Evolutionary conservation across 768 basidiomycete species (phyloP), one percentile per base, ranked within the genome.

Genomic region (Tricholoma furcatifolium): DNA sequence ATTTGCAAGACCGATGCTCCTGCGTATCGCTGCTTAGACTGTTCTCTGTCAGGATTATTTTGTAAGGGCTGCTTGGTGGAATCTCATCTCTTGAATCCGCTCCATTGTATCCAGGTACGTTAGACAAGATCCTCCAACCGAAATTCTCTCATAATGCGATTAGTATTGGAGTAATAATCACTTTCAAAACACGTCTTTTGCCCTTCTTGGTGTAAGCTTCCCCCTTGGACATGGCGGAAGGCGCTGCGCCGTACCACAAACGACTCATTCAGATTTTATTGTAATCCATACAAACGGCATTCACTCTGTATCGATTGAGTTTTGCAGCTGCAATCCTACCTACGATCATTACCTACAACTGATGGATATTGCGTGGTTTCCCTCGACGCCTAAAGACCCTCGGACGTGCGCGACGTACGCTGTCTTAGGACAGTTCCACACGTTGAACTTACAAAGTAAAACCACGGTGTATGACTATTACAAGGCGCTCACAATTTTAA

Each of bases 331-430:
- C 31, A 15, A 21, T 3, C 36, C 24, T 0, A 38, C 34, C 4
- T 45, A 45, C 2, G 12, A 41, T 6, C 40, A 30, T 2, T 23
- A 39, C 20, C 40, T n/a, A n/a, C n/a, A n/a, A n/a, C n/a, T n/a
- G n/a, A n/a, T n/a, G n/a, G n/a, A n/a, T n/a, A n/a, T n/a, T 12
- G 50, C 45, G 10, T 65, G 63, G 63, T 62, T 48, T 32, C 63
- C 66, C 1, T 51, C 63, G 2, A 65, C 63, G 0, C 55, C 52
- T 12, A 38, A 56, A 1, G 42, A 14, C 63, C 62, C 1, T 47
- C 65, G n/a, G n/a, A n/a, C n/a, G n/a, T n/a, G n/a, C n/a, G n/a
- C n/a, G n/a, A n/a, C n/a, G n/a, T n/a, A n/a, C 15, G 41, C 36
- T 10, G 34, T 64, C 14, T 50, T 68, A 5, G 36, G 53, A 0